Conservation (phyloP, 176 grass and related monocot genomes). For the Cenchrus americanus region DNA sequence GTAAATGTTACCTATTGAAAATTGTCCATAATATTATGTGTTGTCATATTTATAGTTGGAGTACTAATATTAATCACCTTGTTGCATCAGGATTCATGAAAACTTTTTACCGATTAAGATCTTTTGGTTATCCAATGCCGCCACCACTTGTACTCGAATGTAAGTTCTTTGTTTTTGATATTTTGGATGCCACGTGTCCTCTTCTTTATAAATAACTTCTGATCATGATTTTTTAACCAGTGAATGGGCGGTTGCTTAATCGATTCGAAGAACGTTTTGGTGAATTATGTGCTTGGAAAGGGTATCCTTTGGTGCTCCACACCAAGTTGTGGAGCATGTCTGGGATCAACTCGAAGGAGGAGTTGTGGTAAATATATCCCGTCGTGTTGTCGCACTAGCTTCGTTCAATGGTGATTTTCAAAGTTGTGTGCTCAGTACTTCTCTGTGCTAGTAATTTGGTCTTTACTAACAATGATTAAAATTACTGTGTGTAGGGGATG, state of each 20-base stretch:
- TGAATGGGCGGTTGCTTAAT: neutral
- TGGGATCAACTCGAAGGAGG: neutral
- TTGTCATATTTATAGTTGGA: neutral
- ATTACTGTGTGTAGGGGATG: no score
- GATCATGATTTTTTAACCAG: slow-evolving; percentile 13
- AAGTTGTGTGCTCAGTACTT: no score
- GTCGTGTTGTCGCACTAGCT: slow-evolving; percentile 32
- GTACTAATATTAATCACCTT: slow-evolving; percentile 17
- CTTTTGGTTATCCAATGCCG: slow-evolving; percentile 25
- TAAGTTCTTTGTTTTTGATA: slow-evolving; percentile 7
- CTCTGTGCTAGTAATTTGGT: no score
- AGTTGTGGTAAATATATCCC: slow-evolving; percentile 26
- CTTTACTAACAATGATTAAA: no score
- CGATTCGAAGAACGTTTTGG: slow-evolving; percentile 37
- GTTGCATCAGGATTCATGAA: slow-evolving; percentile 24
- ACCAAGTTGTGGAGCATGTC: neutral
- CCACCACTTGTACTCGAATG: slow-evolving; percentile 39
- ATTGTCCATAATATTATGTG: neutral
- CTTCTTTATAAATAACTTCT: slow-evolving; percentile 25
- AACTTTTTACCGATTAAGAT: neutral
- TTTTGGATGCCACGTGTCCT: neutral
- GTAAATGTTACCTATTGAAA: neutral
- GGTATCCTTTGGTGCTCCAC: neutral
- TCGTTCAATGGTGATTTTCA: slow-evolving; percentile 14
- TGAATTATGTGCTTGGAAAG: slow-evolving; percentile 29